Evolutionary conservation across 1,284 basidiomycete genomes (phyloP).

Genomic region (Naganishia cerealis): DNA sequence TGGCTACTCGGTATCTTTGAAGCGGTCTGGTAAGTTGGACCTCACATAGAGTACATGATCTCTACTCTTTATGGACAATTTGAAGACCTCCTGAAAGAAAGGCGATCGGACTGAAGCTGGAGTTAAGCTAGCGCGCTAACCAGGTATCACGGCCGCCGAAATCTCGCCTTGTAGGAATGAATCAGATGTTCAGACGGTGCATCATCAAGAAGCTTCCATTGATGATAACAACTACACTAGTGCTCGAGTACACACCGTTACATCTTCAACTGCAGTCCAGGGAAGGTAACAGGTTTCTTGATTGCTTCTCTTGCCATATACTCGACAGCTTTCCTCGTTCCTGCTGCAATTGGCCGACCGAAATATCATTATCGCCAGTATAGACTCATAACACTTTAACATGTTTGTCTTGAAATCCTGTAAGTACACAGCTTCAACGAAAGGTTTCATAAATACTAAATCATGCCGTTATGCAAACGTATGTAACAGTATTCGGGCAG

Average conservation of each 20-base stretch:
- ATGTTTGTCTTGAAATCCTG: slow-evolving; percentile 81
- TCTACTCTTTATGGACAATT: neutral
- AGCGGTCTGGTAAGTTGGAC: neutral
- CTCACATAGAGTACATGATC: neutral
- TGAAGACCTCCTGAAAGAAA: neutral
- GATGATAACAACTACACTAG: neutral
- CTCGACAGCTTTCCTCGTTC: neutral
- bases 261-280: neutral
- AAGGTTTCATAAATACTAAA: neutral
- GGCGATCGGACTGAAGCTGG: slow-evolving; percentile 5
- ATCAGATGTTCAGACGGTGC: neutral
- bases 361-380: neutral
- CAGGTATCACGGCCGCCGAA: neutral
- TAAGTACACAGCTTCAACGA: slow-evolving; percentile 56
- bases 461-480: neutral
- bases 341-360: neutral
- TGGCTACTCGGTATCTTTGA: neutral
- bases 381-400: slow-evolving; percentile 39
- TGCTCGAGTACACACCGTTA: neutral
- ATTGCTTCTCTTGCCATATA: neutral
- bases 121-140: neutral
- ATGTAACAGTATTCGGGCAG: slow-evolving; percentile 73
- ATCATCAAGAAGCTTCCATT: neutral
- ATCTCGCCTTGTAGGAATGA: neutral
- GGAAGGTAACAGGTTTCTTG: neutral